Conservation (phyloP, 176 grass and related monocot species). For the Carex parvula region DNA sequence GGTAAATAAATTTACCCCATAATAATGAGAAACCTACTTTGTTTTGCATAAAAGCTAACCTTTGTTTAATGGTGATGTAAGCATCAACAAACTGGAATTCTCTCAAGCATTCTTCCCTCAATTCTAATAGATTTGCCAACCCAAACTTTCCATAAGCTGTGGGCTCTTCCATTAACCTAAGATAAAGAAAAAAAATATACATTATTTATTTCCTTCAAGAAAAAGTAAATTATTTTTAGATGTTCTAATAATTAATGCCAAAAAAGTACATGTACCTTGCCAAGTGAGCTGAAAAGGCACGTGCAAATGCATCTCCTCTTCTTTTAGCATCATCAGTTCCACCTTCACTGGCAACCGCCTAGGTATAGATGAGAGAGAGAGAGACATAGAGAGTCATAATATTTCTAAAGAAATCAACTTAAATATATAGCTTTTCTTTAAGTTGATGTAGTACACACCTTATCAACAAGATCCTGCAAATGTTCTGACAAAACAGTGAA, state of each 20-base stretch:
- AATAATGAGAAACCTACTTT: background rate
- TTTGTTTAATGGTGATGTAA: constrained; percentile 97
- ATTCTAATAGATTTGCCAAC: constrained; percentile 80
- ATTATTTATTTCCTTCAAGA: background rate
- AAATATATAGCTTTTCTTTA: background rate
- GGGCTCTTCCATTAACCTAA: constrained; percentile 97
- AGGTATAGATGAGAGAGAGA: constrained; percentile 26
- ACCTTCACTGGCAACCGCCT: constrained; percentile 99
- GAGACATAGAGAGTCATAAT: background rate
- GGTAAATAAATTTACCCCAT: background rate
- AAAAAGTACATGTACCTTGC: constrained; percentile 54
- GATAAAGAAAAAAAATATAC: constrained; percentile 30
- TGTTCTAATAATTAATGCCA: constrained; percentile 15
- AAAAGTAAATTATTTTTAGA: constrained; percentile 13
- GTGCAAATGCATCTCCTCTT: constrained; percentile 92
- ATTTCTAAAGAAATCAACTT: background rate
- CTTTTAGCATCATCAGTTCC: constrained; percentile 93
- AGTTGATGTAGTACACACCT: constrained; percentile 50
- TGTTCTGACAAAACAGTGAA: constrained; percentile 80
- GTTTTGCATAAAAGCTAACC: constrained; percentile 41
- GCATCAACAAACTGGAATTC: constrained; percentile 97
- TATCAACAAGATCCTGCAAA: constrained; percentile 82
- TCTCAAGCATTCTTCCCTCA: constrained; percentile 98
- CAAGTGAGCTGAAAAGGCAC: constrained; percentile 96
- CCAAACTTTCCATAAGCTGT: constrained; percentile 97